Conservation (phyloP, 352 stramenopile species). For the Globisporangium apiculatum region DNA sequence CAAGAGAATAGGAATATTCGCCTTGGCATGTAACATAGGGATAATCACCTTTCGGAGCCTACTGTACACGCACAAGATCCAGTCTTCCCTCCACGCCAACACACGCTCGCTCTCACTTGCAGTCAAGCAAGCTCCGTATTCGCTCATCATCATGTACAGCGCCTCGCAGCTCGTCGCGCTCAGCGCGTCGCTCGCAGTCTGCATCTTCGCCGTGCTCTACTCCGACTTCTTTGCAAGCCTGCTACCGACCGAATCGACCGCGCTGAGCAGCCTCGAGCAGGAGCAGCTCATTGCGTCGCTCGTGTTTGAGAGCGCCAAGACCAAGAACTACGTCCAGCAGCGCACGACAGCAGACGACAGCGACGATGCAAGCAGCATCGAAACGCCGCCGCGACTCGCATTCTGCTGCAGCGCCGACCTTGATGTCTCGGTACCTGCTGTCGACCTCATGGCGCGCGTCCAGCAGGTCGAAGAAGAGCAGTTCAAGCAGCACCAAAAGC, state of each 20-base stretch:
- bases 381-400: constrained; percentile 36
- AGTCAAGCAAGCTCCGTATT: neutral
- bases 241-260: constrained; percentile 26
- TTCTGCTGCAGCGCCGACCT: constrained; percentile 82
- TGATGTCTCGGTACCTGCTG: constrained; percentile 68
- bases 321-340: constrained; percentile 12
- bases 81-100: no score
- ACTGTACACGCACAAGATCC: no score
- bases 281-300: constrained; percentile 59
- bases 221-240: constrained; percentile 42
- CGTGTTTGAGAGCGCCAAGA: constrained; percentile 39
- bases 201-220: constrained; percentile 47
- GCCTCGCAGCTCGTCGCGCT: constrained; percentile 55
- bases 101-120: no score
- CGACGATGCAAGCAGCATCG: constrained; percentile 6
- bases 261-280: constrained; percentile 45
- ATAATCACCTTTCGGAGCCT: no score
- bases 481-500: constrained; percentile 29
- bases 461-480: constrained; percentile 35
- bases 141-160: constrained; percentile 37
- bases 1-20: no score
- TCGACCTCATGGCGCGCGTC: constrained; percentile 65
- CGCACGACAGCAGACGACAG: neutral
- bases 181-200: constrained; percentile 39
- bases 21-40: no score